Evolutionary conservation across 164 flowering plant species (phyloP).

Genomic region (Warburgia ugandensis): DNA sequence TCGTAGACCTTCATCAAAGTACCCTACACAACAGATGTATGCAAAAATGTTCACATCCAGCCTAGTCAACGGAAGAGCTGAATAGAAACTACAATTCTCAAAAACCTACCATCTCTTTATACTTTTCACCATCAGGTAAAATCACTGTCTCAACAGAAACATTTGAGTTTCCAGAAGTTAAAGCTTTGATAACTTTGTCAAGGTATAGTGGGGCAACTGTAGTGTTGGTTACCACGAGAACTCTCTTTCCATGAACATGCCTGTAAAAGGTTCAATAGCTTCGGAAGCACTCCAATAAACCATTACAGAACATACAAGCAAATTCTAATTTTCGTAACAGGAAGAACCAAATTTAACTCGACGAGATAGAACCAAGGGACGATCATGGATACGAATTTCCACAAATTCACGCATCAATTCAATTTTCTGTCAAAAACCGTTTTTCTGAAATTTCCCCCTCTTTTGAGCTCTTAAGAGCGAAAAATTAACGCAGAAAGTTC

Average conservation of each 20-base stretch:
- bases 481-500: too few relatives aligned
- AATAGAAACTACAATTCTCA: background rate
- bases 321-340: background rate
- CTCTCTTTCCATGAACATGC: constrained; percentile 97
- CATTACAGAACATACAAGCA: background rate
- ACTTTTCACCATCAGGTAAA: constrained; percentile 96
- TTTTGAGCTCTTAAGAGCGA: too few relatives aligned
- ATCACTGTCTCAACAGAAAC: constrained; percentile 77
- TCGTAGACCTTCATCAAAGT: constrained; percentile 93
- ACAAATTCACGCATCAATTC: too few relatives aligned
- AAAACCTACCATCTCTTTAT: constrained; percentile 69
- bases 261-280: constrained; percentile 32
- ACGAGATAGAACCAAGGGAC: too few relatives aligned
- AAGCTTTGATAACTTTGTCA: constrained; percentile 64
- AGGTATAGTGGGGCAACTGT: constrained; percentile 80
- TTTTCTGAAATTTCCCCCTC: too few relatives aligned
- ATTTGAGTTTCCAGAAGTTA: constrained; percentile 74
- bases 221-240: constrained; percentile 87
- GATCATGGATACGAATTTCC: too few relatives aligned
- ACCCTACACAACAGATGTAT: constrained; percentile 36
- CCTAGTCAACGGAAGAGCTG: background rate
- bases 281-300: background rate
- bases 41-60: background rate
- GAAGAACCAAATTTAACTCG: background rate
- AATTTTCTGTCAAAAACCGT: too few relatives aligned